phyloP scores from a whole-genome alignment of 768 basidiomycete genomes.

The Suillus americanus region DNA sequence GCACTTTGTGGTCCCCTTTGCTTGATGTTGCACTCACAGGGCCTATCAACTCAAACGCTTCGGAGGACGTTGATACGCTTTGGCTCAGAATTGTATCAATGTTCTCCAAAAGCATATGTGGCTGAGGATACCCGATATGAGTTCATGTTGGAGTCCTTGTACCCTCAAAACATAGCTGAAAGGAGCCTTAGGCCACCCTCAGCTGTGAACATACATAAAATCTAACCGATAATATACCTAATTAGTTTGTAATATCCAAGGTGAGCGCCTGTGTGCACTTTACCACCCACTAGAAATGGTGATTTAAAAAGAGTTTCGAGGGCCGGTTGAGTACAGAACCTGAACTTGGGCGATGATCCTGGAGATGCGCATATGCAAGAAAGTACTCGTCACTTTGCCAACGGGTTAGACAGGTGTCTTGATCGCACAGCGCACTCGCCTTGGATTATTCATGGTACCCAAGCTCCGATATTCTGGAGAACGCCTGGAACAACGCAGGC shows the following conservation, averaged over 20 bases:
- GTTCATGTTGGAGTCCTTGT: neutral
- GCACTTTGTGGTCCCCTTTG: neutral
- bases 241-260: neutral
- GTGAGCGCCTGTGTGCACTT: neutral
- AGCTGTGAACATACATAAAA: neutral
- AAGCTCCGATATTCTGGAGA: conserved; percentile 47
- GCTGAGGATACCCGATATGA: neutral
- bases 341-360: neutral
- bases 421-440: neutral
- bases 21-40: neutral
- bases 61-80: neutral
- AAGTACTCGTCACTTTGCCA: neutral
- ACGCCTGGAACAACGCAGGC: conserved; percentile 56
- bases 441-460: neutral
- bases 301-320: neutral
- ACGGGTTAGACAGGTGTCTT: neutral
- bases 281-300: neutral
- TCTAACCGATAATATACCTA: neutral
- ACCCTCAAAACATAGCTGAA: neutral
- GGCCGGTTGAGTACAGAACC: neutral
- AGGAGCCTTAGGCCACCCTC: neutral
- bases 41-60: neutral
- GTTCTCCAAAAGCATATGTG: neutral
- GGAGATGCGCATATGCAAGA: neutral
- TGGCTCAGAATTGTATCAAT: neutral